Evolutionary conservation across 73 alveolate species (phyloP).

Genomic region (Stentor roeselii): DNA sequence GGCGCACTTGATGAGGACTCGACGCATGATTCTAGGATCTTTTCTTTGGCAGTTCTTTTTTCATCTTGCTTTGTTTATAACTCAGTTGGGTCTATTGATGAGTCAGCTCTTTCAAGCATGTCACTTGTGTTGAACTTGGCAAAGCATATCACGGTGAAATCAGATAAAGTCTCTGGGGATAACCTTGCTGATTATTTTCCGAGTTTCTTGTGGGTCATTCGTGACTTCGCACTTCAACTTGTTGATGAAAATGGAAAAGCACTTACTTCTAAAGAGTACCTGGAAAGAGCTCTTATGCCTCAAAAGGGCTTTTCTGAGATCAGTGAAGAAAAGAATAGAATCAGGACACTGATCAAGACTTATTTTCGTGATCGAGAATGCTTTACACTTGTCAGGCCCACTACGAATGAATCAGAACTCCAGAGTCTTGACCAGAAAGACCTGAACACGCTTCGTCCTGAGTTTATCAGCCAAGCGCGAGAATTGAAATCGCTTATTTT

Average conservation of each 20-base stretch:
- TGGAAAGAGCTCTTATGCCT: conserved; percentile 80
- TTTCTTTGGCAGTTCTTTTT: conserved; percentile 84
- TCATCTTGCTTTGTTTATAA: conserved; percentile 88
- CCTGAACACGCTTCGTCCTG: conserved; percentile 83
- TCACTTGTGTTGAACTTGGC: conserved; percentile 88
- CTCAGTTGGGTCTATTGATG: conserved; percentile 96
- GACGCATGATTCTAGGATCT: conserved; percentile 83
- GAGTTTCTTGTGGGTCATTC: conserved; percentile 91
- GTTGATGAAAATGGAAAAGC: conserved; percentile 91
- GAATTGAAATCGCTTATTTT: conserved; percentile 73
- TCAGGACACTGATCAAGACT: conserved; percentile 88
- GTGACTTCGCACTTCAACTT: conserved; percentile 91
- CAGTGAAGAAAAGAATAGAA: conserved; percentile 86
- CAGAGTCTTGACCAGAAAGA: conserved; percentile 77
- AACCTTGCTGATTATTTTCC: conserved; percentile 92
- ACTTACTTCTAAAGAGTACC: conserved; percentile 86
- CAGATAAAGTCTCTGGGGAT: conserved; percentile 77
- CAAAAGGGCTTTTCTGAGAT: conserved; percentile 77
- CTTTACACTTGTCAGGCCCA: conserved; percentile 92
- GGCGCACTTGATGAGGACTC: conserved; percentile 91
- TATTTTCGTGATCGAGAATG: conserved; percentile 95
- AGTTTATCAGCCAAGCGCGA: conserved; percentile 82
- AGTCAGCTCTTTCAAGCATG: conserved; percentile 55
- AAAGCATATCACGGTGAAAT: conserved; percentile 78
- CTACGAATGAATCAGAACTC: conserved; percentile 87